These are phyloP conservation scores for Colletotrichum sp. DNA, from an alignment of 2,329 filamentous ascomycete genomes.

Conservation along the genomic window DNA sequence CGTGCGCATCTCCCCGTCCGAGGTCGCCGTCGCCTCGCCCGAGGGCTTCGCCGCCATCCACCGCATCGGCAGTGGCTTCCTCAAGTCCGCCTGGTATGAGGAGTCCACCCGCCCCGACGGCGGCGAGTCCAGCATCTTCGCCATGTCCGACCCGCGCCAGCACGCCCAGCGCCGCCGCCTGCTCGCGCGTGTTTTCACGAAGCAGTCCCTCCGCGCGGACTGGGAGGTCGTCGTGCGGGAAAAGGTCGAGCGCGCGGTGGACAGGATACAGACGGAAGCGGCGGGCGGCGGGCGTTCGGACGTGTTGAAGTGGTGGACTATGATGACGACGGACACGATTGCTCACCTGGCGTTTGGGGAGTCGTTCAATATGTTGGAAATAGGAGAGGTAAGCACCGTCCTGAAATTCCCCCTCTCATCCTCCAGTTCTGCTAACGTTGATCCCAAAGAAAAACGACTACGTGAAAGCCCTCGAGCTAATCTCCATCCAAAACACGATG, in stretches of 20 bases:
- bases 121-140: constrained; percentile 6
- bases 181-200: constrained; percentile 45
- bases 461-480: neutral
- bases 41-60: constrained; percentile 5
- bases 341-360: constrained; percentile 60
- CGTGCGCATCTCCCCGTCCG: constrained; percentile 4
- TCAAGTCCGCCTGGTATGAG: constrained; percentile 7
- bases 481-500: neutral
- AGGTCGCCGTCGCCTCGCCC: neutral
- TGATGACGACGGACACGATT: constrained; percentile 60
- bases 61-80: constrained; percentile 4
- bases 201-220: constrained; percentile 33
- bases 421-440: neutral
- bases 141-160: constrained; percentile 2
- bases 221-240: constrained; percentile 36
- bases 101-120: neutral
- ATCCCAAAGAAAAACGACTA: neutral
- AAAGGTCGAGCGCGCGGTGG: constrained; percentile 42
- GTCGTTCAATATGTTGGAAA: constrained; percentile 57
- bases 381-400: neutral
- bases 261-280: constrained; percentile 48
- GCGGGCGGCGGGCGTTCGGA: constrained; percentile 40
- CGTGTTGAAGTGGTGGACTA: constrained; percentile 58
- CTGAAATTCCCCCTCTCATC: neutral
- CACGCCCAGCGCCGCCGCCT: constrained; percentile 35